Conservation (phyloP, 352 stramenopile genomes). For the Pythium dissimile region DNA sequence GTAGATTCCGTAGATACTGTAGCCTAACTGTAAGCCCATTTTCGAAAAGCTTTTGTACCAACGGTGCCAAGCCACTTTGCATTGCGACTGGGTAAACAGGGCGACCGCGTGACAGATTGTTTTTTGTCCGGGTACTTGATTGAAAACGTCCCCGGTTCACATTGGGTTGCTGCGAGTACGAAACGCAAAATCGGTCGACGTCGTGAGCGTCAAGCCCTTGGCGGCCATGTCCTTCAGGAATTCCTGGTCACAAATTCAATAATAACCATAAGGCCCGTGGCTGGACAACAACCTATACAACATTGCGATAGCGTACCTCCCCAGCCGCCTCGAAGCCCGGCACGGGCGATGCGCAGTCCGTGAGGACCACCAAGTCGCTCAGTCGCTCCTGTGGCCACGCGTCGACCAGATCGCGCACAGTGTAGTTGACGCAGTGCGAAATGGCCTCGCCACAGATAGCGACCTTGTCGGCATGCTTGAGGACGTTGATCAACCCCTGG, state of each 20-base stretch:
- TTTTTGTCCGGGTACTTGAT: too few species aligned
- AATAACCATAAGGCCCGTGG: not conserved
- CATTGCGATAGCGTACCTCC: constrained; percentile 42
- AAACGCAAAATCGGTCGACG: constrained; percentile 38
- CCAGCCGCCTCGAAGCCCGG: constrained; percentile 66
- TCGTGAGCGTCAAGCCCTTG: constrained; percentile 60
- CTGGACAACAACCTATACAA: too few species aligned
- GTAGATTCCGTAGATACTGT: too few species aligned
- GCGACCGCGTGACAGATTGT: too few species aligned
- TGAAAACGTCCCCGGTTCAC: too few species aligned
- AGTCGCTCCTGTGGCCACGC: constrained; percentile 76
- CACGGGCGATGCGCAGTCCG: constrained; percentile 71
- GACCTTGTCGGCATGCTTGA: constrained; percentile 85
- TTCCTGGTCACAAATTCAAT: constrained; percentile 23
- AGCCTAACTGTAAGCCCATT: too few species aligned
- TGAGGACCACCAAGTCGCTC: constrained; percentile 70
- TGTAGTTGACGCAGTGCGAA: constrained; percentile 98
- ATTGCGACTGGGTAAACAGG: too few species aligned
- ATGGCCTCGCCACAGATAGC: constrained; percentile 93
- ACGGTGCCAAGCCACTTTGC: too few species aligned
- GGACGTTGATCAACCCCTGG: constrained; percentile 72
- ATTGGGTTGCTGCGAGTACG: constrained; percentile 15
- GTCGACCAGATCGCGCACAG: constrained; percentile 88
- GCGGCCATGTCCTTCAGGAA: constrained; percentile 63
- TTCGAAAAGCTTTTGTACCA: too few species aligned